Conservation (phyloP, 495 filamentous ascomycete genomes). For the Aspergillus mulundensis region DNA sequence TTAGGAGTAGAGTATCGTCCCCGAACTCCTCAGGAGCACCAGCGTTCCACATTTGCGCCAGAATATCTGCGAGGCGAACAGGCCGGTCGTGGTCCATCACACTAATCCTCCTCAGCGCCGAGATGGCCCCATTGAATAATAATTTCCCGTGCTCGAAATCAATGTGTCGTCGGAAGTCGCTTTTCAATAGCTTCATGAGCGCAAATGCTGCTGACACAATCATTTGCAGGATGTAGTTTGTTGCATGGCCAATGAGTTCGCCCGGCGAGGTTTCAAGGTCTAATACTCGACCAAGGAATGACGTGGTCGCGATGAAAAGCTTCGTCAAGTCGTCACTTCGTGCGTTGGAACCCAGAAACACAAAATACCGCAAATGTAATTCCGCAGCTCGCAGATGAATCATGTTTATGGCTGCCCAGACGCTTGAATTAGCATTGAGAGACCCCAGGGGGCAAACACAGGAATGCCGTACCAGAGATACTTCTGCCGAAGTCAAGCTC, state of each 20-base stretch:
- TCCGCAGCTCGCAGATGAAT: constrained; percentile 46
- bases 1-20: constrained; percentile 40
- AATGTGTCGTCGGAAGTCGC: constrained; percentile 62
- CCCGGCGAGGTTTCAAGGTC: constrained; percentile 46
- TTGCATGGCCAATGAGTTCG: constrained; percentile 63
- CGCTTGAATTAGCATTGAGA: constrained; percentile 55
- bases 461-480: constrained; percentile 48
- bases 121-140: constrained; percentile 74
- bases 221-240: constrained; percentile 92
- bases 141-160: constrained; percentile 72
- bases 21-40: constrained; percentile 30
- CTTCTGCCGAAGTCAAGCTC: constrained; percentile 44
- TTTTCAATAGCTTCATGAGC: constrained; percentile 80
- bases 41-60: constrained; percentile 50
- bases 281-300: constrained; percentile 44
- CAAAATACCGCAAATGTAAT: constrained; percentile 44
- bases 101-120: constrained; percentile 71
- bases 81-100: constrained; percentile 83
- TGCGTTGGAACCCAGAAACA: constrained; percentile 52
- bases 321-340: constrained; percentile 66
- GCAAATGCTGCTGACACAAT: constrained; percentile 83
- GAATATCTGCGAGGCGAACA: constrained; percentile 46
- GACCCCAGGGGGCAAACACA: constrained; percentile 48
- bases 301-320: constrained; percentile 58
- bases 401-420: constrained; percentile 56